These are phyloP conservation scores for Aechmea fasciata DNA, from an alignment of 176 grass and related monocot genomes.

Conservation along the genomic window DNA sequence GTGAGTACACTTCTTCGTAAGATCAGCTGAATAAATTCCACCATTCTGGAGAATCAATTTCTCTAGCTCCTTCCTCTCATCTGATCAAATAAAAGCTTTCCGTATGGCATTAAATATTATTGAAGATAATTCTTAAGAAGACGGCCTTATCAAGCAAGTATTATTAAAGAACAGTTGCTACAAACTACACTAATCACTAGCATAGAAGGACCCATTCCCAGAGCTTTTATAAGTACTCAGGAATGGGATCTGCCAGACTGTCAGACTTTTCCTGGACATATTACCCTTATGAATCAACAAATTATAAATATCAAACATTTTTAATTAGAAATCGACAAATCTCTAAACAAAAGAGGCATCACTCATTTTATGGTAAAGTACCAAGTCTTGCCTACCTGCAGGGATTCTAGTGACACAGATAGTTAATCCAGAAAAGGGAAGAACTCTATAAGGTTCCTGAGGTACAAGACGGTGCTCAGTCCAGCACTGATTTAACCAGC, in stretches of 20 bases:
- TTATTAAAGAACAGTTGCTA: not conserved
- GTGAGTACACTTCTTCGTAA: slow-evolving; percentile 87
- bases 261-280: too few relatives aligned
- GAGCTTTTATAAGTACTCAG: not conserved
- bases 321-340: not conserved
- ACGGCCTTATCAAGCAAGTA: not conserved
- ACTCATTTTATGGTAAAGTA: slow-evolving; percentile 1
- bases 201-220: not conserved
- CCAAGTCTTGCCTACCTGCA: slow-evolving; percentile 33
- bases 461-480: slow-evolving; percentile 84
- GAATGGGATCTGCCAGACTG: not conserved
- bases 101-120: not conserved
- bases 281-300: not conserved
- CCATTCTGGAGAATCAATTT: slow-evolving; percentile 83
- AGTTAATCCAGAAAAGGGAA: slow-evolving; percentile 80
- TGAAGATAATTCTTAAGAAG: not conserved
- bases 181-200: not conserved
- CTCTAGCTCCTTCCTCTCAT: slow-evolving; percentile 51
- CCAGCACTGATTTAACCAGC: slow-evolving; percentile 89
- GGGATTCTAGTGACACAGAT: slow-evolving; percentile 80
- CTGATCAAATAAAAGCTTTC: slow-evolving; percentile 34
- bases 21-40: slow-evolving; percentile 75
- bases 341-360: not conserved
- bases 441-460: slow-evolving; percentile 81
- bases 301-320: not conserved